phyloP scores from a whole-genome alignment of 1,284 basidiomycete genomes.

The Clitocybe nebularis region DNA sequence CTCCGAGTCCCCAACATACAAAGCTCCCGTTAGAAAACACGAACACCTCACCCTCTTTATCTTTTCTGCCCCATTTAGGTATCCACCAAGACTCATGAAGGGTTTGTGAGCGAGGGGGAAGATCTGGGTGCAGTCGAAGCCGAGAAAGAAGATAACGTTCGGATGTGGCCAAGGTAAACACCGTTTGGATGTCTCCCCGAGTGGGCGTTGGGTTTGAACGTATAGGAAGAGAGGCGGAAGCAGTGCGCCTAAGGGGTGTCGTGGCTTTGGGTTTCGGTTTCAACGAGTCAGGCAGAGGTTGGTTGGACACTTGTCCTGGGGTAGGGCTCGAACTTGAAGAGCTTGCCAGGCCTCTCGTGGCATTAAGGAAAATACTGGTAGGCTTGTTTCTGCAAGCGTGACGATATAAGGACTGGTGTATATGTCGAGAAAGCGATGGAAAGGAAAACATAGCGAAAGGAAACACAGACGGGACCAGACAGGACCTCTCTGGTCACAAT shows the following conservation, averaged over 20 bases:
- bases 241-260: slow-evolving; percentile 72
- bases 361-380: background rate
- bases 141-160: slow-evolving; percentile 66
- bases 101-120: slow-evolving; percentile 50
- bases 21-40: slow-evolving; percentile 83
- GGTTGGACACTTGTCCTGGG: too few relatives aligned
- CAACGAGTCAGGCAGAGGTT: slow-evolving; percentile 23
- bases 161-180: slow-evolving; percentile 74
- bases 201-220: slow-evolving; percentile 78
- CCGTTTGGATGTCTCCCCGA: slow-evolving; percentile 65
- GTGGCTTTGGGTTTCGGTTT: slow-evolving; percentile 71
- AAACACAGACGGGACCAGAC: background rate
- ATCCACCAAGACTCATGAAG: slow-evolving; percentile 79
- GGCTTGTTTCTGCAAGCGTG: background rate
- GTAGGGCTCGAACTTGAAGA: background rate
- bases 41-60: slow-evolving; percentile 80
- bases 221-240: slow-evolving; percentile 73
- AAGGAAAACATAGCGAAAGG: background rate
- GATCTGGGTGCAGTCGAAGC: slow-evolving; percentile 42
- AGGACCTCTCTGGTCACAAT: too few relatives aligned
- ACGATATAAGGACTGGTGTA: background rate
- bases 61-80: slow-evolving; percentile 59
- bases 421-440: background rate
- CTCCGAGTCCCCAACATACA: slow-evolving; percentile 86
- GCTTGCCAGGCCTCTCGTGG: background rate